Evolutionary conservation across 805 yeast species (phyloP).

Genomic region (Teunomyces atbi): DNA sequence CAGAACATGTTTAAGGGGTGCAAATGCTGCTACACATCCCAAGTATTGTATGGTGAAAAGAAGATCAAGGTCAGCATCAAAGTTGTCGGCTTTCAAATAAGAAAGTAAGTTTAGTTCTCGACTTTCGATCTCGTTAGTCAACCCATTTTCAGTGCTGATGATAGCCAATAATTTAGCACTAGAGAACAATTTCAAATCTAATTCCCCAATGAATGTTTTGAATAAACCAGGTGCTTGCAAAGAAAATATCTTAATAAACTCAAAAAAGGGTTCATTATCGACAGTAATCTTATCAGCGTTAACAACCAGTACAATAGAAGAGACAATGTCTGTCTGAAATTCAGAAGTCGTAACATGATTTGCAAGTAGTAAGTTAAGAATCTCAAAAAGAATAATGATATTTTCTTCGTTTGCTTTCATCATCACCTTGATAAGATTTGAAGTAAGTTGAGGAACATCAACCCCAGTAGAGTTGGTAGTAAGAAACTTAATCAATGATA

Average conservation of each 20-base stretch:
- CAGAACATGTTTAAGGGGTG: conserved; percentile 14
- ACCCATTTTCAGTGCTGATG: conserved; percentile 20
- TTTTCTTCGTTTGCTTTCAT: neutral
- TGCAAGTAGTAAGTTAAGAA: neutral
- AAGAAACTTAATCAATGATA: conserved; percentile 8
- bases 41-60: conserved; percentile 43
- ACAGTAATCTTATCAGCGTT: neutral
- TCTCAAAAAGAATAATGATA: neutral
- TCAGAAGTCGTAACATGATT: neutral
- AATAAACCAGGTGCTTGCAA: conserved; percentile 9
- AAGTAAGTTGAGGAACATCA: conserved; percentile 6
- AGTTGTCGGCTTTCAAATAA: conserved; percentile 30
- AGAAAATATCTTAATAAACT: conserved; percentile 6
- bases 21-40: conserved; percentile 45
- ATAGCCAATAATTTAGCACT: conserved; percentile 33
- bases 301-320: neutral
- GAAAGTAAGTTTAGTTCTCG: conserved; percentile 29
- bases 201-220: conserved; percentile 5
- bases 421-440: conserved; percentile 1
- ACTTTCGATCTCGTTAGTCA: conserved; percentile 19
- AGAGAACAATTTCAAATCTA: conserved; percentile 19
- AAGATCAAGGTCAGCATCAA: conserved; percentile 16
- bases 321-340: no score
- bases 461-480: conserved; percentile 8
- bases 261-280: neutral